Conservation (phyloP, 1,139 yeast species). For the Pichia sp. region DNA sequence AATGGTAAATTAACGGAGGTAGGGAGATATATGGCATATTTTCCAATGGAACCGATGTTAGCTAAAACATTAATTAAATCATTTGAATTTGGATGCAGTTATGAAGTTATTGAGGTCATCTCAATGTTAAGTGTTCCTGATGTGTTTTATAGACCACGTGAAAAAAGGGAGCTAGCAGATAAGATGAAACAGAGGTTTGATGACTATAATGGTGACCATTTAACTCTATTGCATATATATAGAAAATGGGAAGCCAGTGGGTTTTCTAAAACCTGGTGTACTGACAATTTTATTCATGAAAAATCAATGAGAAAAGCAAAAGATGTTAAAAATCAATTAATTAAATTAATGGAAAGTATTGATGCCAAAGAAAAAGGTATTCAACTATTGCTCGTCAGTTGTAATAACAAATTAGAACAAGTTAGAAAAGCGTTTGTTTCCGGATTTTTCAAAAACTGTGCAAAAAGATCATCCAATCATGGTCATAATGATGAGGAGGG, state of each 20-base stretch:
- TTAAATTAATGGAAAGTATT: constrained; percentile 50
- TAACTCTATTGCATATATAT: constrained; percentile 78
- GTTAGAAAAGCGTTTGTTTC: constrained; percentile 73
- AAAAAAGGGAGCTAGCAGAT: constrained; percentile 70
- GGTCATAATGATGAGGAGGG: constrained; percentile 42
- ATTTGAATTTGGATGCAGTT: constrained; percentile 68
- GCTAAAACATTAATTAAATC: constrained; percentile 78
- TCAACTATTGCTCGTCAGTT: constrained; percentile 33
- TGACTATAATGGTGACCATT: constrained; percentile 92
- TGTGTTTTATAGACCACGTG: constrained; percentile 79
- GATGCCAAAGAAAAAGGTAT: constrained; percentile 36
- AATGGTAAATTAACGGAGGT: constrained; percentile 66
- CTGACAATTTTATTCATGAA: constrained; percentile 74
- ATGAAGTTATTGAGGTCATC: constrained; percentile 77
- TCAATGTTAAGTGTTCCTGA: constrained; percentile 91
- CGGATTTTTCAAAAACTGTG: constrained; percentile 83
- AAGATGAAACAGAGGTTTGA: constrained; percentile 70
- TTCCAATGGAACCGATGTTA: constrained; percentile 92
- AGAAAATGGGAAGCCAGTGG: constrained; percentile 66
- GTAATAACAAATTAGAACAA: constrained; percentile 57
- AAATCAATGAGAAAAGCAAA: constrained; percentile 69
- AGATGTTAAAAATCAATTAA: constrained; percentile 72
- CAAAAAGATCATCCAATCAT: constrained; percentile 56
- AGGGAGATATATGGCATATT: constrained; percentile 83
- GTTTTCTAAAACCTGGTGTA: constrained; percentile 70